Evolutionary conservation across 305 asterid genomes (phyloP), one percentile per base, ranked within the genome.

Genomic region (Fraxinus albicans): DNA sequence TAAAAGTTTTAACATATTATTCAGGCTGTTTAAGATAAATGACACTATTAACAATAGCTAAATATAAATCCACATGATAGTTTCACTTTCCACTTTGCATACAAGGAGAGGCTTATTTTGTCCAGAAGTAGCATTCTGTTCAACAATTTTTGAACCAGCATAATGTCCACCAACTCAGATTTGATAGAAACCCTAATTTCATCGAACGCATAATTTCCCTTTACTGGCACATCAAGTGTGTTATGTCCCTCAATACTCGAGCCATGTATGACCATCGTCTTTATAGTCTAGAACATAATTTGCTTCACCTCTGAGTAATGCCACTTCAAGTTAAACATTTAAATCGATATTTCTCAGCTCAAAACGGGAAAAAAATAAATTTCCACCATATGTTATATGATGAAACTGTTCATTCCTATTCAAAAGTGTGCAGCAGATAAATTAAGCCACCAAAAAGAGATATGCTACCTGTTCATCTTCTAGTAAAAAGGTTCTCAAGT

Each of bases 391-490:
- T 70, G 10, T 31, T 40, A 40, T 40, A 40, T 29, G 19, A 29
- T 31, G 12, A 70, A 70, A 13, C 23, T 4, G 40, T 70, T 29
- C 2, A 12, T 69, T 25, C 75, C 75, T 27, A 10, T 69, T 69
- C 9, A 27, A 70, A 70, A 12, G 36, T 53, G 19, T 31, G 76
- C 40, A 31, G 23, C 42, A 70, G 76, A 31, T 13, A 70, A 23
- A 63, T 63, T 9, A 63, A 70, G 76, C 60, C 35, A 58, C 67
- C 25, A n/a, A 38, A 76, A 44, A 21, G 38, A 35, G 19, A 25
- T 76, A 42, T 23, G 44, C 31, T 81, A 90, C 92, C 92, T 88
- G 92, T 76, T 90, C 92, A 86, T 90, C 92, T 73, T 90, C 90
- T 77, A 86, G 88, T 77, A 86, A 82, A 86, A 90, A 90, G 44